Evolutionary conservation across 257 asterid genomes (phyloP).

Genomic region (Leonotis leonurus): DNA sequence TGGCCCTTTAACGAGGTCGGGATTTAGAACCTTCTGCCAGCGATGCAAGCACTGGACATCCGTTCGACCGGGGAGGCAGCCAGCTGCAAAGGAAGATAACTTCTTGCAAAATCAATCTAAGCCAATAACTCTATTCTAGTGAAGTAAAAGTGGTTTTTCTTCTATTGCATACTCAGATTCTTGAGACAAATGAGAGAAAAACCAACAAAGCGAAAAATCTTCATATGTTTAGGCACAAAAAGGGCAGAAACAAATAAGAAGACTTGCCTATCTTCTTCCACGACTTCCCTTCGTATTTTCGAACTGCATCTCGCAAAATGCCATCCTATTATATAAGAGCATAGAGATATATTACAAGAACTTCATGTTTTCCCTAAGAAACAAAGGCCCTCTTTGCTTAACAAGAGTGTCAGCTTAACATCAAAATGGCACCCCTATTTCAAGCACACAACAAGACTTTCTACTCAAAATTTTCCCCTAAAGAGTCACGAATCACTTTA

Average conservation of each 20-base stretch:
- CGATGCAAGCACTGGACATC: slow-evolving; percentile 57
- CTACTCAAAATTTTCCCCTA: not conserved
- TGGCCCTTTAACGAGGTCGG: slow-evolving; percentile 44
- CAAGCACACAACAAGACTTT: not conserved
- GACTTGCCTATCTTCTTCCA: slow-evolving; percentile 50
- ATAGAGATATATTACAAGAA: not conserved
- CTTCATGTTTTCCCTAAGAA: not conserved
- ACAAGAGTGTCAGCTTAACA: not conserved
- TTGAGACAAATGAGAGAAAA: not conserved
- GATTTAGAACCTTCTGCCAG: slow-evolving; percentile 55
- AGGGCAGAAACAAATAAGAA: not conserved
- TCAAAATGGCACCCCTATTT: not conserved
- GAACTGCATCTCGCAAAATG: slow-evolving; percentile 28
- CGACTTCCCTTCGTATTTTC: slow-evolving; percentile 23
- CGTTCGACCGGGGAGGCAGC: slow-evolving; percentile 39
- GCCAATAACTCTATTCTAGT: no score
- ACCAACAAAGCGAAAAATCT: not conserved
- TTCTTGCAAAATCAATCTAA: not conserved
- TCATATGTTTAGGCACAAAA: not conserved
- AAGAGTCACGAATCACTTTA: not conserved
- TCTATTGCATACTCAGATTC: not conserved
- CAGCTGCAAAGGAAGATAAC: slow-evolving; percentile 31
- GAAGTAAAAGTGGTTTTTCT: not conserved
- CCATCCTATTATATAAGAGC: slow-evolving; percentile 29
- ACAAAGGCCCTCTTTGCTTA: not conserved